A percentile compares a stretch with the other conserved stretches of the same genome.
These are phyloP conservation scores for Emericellopsis atlantica DNA, from an alignment of 2,329 filamentous ascomycete genomes.

Conservation along the genomic window DNA sequence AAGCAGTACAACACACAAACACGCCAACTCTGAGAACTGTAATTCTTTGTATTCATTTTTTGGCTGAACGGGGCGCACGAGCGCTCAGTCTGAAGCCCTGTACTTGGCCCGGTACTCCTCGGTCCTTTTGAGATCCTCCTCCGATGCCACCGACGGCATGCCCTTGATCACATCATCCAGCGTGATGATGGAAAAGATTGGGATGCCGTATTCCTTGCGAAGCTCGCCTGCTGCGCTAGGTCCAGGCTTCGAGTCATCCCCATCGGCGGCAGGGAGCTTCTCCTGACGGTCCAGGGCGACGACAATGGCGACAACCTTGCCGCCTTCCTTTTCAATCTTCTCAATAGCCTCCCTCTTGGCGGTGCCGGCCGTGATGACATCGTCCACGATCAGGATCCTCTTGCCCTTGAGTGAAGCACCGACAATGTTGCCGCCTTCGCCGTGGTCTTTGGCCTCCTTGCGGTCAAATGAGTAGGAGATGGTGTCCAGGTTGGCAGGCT, in stretches of 20 bases:
- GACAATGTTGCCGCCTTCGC: conserved; percentile 88
- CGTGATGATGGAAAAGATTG: conserved; percentile 72
- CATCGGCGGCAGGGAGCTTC: conserved; percentile 54
- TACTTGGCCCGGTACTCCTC: conserved; percentile 62
- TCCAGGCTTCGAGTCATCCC: conserved; percentile 55
- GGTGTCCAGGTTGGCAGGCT: conserved; percentile 50
- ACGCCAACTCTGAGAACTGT: too few species aligned
- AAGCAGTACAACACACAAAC: too few species aligned
- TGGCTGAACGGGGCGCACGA: too few species aligned
- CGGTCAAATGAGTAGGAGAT: conserved; percentile 86
- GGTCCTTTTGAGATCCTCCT: conserved; percentile 51
- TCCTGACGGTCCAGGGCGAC: conserved; percentile 82
- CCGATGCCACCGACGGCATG: conserved; percentile 47
- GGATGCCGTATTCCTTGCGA: conserved; percentile 69
- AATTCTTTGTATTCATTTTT: too few species aligned
- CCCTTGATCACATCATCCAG: conserved; percentile 72
- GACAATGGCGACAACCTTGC: conserved; percentile 73
- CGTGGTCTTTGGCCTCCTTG: conserved; percentile 93
- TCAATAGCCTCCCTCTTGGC: conserved; percentile 86
- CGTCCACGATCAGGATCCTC: conserved; percentile 82
- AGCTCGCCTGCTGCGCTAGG: conserved; percentile 80
- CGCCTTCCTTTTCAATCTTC: conserved; percentile 79
- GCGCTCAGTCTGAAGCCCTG: conserved; percentile 39
- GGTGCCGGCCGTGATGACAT: conserved; percentile 91
- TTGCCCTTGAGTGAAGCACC: conserved; percentile 77